Percentiles rank a stretch among this genome's conserved stretches.
These are phyloP conservation scores for Candida loeiensis DNA, from an alignment of 805 yeast genomes.

Conservation along the genomic window DNA sequence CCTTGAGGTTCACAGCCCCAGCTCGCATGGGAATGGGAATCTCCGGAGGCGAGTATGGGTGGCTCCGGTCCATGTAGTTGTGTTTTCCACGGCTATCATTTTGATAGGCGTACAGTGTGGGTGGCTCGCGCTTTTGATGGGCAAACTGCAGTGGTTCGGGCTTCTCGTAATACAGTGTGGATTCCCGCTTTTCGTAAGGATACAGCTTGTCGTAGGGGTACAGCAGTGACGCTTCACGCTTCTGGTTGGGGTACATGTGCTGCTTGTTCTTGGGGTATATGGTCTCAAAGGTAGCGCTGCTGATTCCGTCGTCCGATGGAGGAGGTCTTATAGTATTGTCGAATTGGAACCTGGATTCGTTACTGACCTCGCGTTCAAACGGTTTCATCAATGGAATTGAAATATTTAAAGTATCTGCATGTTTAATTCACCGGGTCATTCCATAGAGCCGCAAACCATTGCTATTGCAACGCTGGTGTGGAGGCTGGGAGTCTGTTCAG, in stretches of 20 bases:
- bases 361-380: conserved; percentile 25
- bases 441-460: not conserved
- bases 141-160: too few species aligned
- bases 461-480: not conserved
- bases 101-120: not conserved
- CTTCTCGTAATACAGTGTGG: too few species aligned
- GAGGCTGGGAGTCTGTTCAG: not conserved
- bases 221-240: conserved; percentile 2
- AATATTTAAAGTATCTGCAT: not conserved
- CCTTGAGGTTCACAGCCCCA: not conserved
- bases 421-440: not conserved
- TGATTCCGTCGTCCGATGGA: conserved; percentile 12
- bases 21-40: not conserved
- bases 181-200: too few species aligned
- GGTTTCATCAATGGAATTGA: not conserved
- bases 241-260: conserved; percentile 5
- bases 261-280: conserved; percentile 7
- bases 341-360: conserved; percentile 31
- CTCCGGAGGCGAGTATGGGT: not conserved
- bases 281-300: conserved; percentile 11
- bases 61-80: not conserved
- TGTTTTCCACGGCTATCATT: not conserved
- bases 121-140: not conserved
- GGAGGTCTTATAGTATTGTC: conserved; percentile 17
- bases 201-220: not conserved